These are phyloP conservation scores for Colletotrichum sp. DNA, from an alignment of 2,329 filamentous ascomycete species.

Conservation along the genomic window DNA sequence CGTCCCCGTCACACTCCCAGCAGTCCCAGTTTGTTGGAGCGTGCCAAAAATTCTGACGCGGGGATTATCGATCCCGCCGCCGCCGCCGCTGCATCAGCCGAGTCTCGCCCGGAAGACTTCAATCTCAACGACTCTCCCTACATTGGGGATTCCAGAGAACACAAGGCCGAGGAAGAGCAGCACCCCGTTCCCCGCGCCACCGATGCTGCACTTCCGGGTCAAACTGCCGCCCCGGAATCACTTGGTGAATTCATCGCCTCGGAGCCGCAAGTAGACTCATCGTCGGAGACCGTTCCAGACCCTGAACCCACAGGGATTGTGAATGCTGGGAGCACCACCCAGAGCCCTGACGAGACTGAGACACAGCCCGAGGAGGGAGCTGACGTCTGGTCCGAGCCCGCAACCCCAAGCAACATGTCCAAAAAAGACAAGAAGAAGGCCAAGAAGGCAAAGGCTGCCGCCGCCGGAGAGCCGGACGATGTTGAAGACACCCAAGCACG, in stretches of 20 bases:
- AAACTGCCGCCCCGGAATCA: conserved; percentile 2
- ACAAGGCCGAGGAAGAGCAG: conserved; percentile 26
- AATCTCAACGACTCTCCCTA: conserved; percentile 27
- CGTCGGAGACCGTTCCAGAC: not conserved
- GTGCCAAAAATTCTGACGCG: conserved; percentile 18
- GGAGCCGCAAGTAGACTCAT: conserved; percentile 12
- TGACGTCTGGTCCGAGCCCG: conserved; percentile 13
- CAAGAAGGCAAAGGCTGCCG: conserved; percentile 13
- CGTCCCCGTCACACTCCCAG: not conserved
- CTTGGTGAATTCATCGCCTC: conserved; percentile 6
- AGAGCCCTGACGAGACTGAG: not conserved
- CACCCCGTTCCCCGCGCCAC: not conserved
- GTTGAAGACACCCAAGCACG: not conserved
- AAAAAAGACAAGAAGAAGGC: conserved; percentile 27
- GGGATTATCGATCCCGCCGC: conserved; percentile 10
- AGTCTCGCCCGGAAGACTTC: conserved; percentile 25
- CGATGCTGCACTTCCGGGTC: conserved; percentile 6
- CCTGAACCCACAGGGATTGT: conserved; percentile 5
- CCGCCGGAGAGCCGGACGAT: not conserved
- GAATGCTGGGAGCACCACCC: not conserved
- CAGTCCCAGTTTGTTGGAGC: not conserved
- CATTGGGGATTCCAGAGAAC: conserved; percentile 32
- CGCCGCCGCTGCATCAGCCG: not conserved
- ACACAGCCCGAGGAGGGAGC: not conserved
- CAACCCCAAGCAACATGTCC: conserved; percentile 24